Evolutionary conservation across 352 stramenopile species (phyloP), one percentile per base, ranked within the genome.

Genomic region (Hyaloperonospora brassicae): DNA sequence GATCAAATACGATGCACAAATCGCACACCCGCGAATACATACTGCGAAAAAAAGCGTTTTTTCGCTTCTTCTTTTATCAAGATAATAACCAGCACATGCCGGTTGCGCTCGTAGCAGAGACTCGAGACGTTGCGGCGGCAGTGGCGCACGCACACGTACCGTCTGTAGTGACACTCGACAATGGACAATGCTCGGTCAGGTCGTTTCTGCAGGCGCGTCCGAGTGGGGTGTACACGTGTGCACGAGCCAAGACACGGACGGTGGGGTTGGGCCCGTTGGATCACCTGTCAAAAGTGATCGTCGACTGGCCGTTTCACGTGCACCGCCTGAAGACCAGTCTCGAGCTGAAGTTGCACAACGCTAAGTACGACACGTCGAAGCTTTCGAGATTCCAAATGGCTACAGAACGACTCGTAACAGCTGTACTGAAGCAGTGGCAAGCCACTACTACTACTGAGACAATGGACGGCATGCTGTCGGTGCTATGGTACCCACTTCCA

Each of bases 231-330:
- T 90, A 88, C 66, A 84, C 79, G 22, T 87, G 77, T 35, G 68
- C 62, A n/a, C 62, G 77, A 53, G 71, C 69, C 5, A 60, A 62
- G 10, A 50, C 47, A 14, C 27, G 13, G 27, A 27, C 21, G 41
- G 1, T 5, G 13, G 17, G 5, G 24, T n/a, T 17, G 25, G 30
- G 17, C 38, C 47, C n/a, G 7, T 42, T 42, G 4, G 34, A 21
- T 1, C 27, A 41, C 5, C 36, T 60, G 13, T 40, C 42, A 5
- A 53, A 50, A 1, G 23, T 50, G 21, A 38, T 87, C 2, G 70
- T 86, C 42, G 58, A 72, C 40, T 84, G 73, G 73, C 46, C 51
- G 1, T 88, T 88, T 60, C 79, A 90, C 54, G 53, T 87, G 51
- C 52, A 67, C 23, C 73, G 79, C 0, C 54, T 90, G 41, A 51